phyloP scores from a whole-genome alignment of 2,329 filamentous ascomycete species.

The Fusarium poae region DNA sequence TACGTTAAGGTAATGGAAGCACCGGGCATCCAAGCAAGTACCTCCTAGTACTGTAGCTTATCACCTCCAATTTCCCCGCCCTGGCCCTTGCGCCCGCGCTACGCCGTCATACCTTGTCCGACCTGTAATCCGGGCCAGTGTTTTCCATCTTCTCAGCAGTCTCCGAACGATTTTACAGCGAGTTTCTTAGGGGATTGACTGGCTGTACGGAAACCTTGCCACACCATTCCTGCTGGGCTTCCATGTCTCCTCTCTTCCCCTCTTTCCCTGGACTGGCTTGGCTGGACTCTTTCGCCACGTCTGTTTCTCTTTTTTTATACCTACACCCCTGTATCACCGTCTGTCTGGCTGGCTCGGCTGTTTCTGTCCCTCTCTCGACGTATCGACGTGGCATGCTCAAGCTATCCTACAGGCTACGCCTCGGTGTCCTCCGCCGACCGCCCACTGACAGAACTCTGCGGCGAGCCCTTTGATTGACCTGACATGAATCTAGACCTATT shows the following conservation, averaged over 20 bases:
- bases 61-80: constrained; percentile 51
- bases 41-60: constrained; percentile 27
- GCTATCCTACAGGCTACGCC: constrained; percentile 20
- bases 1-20: constrained; percentile 6
- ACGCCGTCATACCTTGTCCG: constrained; percentile 40
- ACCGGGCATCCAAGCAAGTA: constrained; percentile 13
- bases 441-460: constrained; percentile 4
- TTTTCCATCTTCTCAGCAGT: constrained; percentile 17
- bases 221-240: constrained; percentile 38
- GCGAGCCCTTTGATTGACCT: constrained; percentile 10
- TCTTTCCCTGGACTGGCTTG: constrained; percentile 18
- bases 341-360: background rate
- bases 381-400: constrained; percentile 35
- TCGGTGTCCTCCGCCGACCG: constrained; percentile 21
- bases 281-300: constrained; percentile 30
- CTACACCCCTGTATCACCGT: constrained; percentile 21
- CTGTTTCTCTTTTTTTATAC: constrained; percentile 12
- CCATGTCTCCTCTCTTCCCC: constrained; percentile 41
- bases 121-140: constrained; percentile 23
- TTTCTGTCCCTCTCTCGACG: constrained; percentile 6
- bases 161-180: constrained; percentile 10
- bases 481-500: constrained; percentile 16
- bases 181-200: constrained; percentile 3
- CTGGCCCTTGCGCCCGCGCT: constrained; percentile 50
- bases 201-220: constrained; percentile 30